Conservation (phyloP, 2,329 filamentous ascomycete species). For the Penicillium sp. region DNA sequence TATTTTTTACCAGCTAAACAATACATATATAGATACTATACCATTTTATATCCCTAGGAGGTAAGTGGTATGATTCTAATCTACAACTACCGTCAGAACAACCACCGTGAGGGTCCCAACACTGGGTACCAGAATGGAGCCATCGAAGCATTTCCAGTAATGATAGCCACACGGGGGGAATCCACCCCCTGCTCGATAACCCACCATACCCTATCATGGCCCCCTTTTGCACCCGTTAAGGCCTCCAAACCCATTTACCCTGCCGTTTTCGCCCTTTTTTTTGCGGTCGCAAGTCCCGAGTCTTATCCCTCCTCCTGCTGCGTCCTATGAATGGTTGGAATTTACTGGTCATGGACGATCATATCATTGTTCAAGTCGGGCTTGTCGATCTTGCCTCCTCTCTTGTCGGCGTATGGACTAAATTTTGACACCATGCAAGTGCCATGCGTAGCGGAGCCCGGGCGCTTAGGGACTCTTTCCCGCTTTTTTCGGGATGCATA, state of each 20-base stretch:
- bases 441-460: constrained; percentile 12
- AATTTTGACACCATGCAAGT: constrained; percentile 19
- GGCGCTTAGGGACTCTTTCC: neutral
- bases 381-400: constrained; percentile 14
- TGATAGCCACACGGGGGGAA: constrained; percentile 21
- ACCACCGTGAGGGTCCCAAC: constrained; percentile 7
- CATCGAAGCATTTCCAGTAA: constrained; percentile 25
- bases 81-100: constrained; percentile 8
- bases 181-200: constrained; percentile 14
- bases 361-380: neutral
- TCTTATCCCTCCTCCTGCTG: constrained; percentile 1
- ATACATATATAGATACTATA: neutral
- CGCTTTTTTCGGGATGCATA: constrained; percentile 4
- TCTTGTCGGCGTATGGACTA: neutral
- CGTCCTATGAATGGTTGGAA: constrained; percentile 11
- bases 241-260: constrained; percentile 9
- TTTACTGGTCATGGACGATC: constrained; percentile 4
- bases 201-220: constrained; percentile 15
- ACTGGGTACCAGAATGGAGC: constrained; percentile 12
- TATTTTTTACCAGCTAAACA: neutral
- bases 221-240: constrained; percentile 20
- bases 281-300: constrained; percentile 1
- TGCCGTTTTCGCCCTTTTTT: constrained; percentile 14
- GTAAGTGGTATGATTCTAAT: neutral
- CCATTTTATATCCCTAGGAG: neutral